Evolutionary conservation across 805 yeast species (phyloP), one percentile per base, ranked within the genome.

Genomic region (Brettanomyces anomalus): DNA sequence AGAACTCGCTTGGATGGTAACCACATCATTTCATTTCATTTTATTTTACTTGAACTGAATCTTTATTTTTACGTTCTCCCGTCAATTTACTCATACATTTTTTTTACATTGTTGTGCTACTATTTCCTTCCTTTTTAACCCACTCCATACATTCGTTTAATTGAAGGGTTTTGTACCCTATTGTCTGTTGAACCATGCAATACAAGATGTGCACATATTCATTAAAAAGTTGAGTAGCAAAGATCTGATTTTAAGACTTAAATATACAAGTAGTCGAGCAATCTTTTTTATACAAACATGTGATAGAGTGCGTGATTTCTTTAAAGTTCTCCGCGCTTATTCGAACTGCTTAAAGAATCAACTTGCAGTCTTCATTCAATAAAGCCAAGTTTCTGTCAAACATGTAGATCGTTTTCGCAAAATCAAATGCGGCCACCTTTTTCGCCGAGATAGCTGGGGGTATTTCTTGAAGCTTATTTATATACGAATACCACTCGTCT

Each of bases 1-100:
- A 77, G 47, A 82, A 79, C 57, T 81, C 90, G 2, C 65, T 82
- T 46, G 89, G 89, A 30, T 82, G 89, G 89, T 62, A 43, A 54
- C 10, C 31, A 16, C 11, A 8, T 16, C 15, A n/a, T 32, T 32
- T 32, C 18, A 32, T 14, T n/a, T 32, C 34, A 24, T 24, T 7
- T 24, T 24, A 24, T n/a, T 39, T 28, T 36, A 8, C 33, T 35
- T 32, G 3, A n/a, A n/a, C n/a, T n/a, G n/a, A n/a, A n/a, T n/a
- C 13, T 32, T 15, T n/a, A 32, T 32, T 14, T 35, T 35, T 8
- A 18, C 19, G n/a, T n/a, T n/a, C n/a, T n/a, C n/a, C n/a, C n/a
- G n/a, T 10, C 37, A 32, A 16, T n/a, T 32, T 28, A 13, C 39
- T 16, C 36, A 30, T 19, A 26, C 26, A 31, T 11, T 16, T 40